Percentiles rank a stretch among this genome's conserved stretches.
Conservation (phyloP, 768 basidiomycete genomes). For the Xerocomus potaroensis region DNA sequence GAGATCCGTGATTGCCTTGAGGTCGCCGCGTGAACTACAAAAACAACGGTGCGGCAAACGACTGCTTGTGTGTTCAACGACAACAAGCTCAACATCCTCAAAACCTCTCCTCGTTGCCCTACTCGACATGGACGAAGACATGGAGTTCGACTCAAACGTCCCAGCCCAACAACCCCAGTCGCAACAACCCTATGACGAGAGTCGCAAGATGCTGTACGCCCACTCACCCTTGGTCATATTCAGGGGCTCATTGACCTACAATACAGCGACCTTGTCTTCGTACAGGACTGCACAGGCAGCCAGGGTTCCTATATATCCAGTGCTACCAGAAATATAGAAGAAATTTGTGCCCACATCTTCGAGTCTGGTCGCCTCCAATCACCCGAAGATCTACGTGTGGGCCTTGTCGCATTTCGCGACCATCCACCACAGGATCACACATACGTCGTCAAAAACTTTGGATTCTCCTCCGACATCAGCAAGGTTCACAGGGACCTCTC, state of each 20-base stretch:
- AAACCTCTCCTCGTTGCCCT: neutral
- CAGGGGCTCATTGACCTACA: slow-evolving; percentile 16
- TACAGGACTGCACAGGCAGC: slow-evolving; percentile 93
- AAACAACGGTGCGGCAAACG: slow-evolving; percentile 10
- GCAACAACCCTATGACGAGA: slow-evolving; percentile 33
- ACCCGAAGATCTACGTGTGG: slow-evolving; percentile 85
- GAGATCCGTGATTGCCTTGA: slow-evolving; percentile 37
- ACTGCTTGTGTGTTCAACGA: slow-evolving; percentile 14
- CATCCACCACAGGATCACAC: slow-evolving; percentile 97
- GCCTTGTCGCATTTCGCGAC: slow-evolving; percentile 92
- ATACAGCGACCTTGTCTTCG: slow-evolving; percentile 84
- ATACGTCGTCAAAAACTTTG: slow-evolving; percentile 90
- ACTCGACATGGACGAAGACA: slow-evolving; percentile 71
- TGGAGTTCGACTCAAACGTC: slow-evolving; percentile 54
- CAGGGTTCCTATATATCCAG: slow-evolving; percentile 90
- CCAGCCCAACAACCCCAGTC: slow-evolving; percentile 35
- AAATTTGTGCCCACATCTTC: slow-evolving; percentile 92
- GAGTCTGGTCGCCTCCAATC: slow-evolving; percentile 89
- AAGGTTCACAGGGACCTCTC: slow-evolving; percentile 83
- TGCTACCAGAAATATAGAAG: slow-evolving; percentile 93
- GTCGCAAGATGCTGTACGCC: slow-evolving; percentile 74
- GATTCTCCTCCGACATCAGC: slow-evolving; percentile 88
- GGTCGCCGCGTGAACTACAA: slow-evolving; percentile 29
- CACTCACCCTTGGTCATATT: slow-evolving; percentile 5
- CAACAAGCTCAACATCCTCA: slow-evolving; percentile 2